phyloP scores from a whole-genome alignment of 805 yeast genomes.

The Isabelozyma rhagii region DNA sequence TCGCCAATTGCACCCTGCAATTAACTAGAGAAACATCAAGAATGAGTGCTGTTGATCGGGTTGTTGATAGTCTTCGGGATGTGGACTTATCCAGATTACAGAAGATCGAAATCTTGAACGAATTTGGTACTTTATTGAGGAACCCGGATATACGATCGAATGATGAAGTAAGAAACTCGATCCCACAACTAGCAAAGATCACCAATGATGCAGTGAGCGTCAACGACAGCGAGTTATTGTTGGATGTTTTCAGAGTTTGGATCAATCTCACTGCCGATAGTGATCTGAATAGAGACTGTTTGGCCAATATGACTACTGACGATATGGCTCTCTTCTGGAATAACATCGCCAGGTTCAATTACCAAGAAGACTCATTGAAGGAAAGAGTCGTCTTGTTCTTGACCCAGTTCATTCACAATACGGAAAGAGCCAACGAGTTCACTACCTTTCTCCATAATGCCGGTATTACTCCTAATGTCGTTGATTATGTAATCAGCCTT shows the following conservation, averaged over 20 bases:
- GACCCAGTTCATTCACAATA: slow-evolving; percentile 29
- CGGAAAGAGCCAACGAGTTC: slow-evolving; percentile 14
- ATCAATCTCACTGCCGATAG: slow-evolving; percentile 36
- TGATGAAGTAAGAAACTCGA: slow-evolving; percentile 3
- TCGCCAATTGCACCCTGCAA: neutral
- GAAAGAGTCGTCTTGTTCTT: slow-evolving; percentile 19
- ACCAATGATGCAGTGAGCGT: slow-evolving; percentile 1
- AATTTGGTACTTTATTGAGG: slow-evolving; percentile 18
- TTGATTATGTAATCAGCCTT: neutral
- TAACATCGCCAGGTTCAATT: neutral
- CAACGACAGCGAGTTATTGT: slow-evolving; percentile 2
- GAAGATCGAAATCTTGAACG: slow-evolving; percentile 1
- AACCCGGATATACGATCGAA: slow-evolving; percentile 6
- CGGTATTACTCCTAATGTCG: slow-evolving; percentile 1
- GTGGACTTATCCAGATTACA: neutral
- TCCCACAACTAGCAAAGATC: slow-evolving; percentile 3
- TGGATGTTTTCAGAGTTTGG: slow-evolving; percentile 24
- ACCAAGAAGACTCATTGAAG: neutral
- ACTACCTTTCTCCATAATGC: slow-evolving; percentile 9
- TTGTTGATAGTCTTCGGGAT: neutral
- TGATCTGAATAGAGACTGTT: slow-evolving; percentile 16
- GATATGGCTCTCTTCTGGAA: slow-evolving; percentile 17
- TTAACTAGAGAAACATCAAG: neutral
- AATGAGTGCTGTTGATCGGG: neutral
- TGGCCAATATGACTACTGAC: slow-evolving; percentile 1